phyloP scores from a whole-genome alignment of 2,329 filamentous ascomycete species.

The Claviceps cyperi region DNA sequence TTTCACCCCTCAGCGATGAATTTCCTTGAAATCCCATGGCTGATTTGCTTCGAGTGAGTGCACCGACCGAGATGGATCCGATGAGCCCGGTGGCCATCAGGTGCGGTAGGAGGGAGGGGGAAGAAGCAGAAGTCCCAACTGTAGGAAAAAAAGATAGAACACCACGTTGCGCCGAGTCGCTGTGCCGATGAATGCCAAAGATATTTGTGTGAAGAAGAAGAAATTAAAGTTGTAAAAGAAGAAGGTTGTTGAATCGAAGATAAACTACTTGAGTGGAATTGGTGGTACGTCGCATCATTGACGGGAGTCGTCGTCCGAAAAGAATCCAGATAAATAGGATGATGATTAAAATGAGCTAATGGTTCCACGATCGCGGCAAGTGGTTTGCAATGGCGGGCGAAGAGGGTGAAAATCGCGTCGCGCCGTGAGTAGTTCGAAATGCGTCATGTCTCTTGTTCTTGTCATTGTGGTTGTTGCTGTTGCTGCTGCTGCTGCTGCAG shows the following conservation, averaged over 20 bases:
- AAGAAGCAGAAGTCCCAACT: neutral
- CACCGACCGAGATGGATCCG: neutral
- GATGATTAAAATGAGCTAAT: constrained; percentile 5
- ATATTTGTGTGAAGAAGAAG: constrained; percentile 13
- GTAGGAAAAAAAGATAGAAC: constrained; percentile 9
- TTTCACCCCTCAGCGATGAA: neutral
- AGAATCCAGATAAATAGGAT: constrained; percentile 1
- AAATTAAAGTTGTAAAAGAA: constrained; percentile 9
- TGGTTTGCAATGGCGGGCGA: neutral
- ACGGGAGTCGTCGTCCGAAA: constrained; percentile 4
- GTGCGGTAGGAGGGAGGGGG: neutral
- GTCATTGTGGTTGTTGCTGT: neutral
- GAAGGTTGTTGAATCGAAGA: constrained; percentile 12
- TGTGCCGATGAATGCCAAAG: constrained; percentile 27
- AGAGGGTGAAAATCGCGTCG: neutral
- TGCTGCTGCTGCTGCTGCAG: neutral
- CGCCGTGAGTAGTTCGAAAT: neutral
- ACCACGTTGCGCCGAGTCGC: constrained; percentile 24
- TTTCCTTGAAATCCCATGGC: constrained; percentile 9
- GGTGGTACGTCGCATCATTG: constrained; percentile 14
- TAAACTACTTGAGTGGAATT: constrained; percentile 13
- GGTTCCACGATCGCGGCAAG: neutral
- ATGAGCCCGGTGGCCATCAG: neutral
- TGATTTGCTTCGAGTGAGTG: constrained; percentile 6
- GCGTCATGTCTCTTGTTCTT: neutral